These are phyloP conservation scores for Vaccinium macrocarpon DNA, from an alignment of 148 eudicot species.

Conservation along the genomic window DNA sequence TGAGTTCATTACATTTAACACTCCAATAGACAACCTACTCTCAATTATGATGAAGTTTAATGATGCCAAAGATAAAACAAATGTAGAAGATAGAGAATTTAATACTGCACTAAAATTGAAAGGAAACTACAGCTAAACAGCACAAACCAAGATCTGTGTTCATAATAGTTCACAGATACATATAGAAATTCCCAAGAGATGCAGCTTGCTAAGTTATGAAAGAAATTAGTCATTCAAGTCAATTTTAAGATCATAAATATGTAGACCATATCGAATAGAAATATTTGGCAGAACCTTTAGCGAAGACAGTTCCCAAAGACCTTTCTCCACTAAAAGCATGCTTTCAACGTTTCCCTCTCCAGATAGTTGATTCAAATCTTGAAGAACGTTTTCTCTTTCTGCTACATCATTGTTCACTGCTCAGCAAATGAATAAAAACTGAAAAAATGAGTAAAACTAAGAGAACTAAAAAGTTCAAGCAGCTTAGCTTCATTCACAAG, in stretches of 20 bases:
- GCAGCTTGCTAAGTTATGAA: neutral
- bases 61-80: neutral
- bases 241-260: neutral
- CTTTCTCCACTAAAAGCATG: conserved; percentile 92
- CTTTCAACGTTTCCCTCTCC: conserved; percentile 69
- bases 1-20: neutral
- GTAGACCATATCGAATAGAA: neutral
- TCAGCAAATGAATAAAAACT: conserved; percentile 18
- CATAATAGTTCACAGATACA: neutral
- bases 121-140: neutral
- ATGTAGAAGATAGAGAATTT: neutral
- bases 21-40: neutral
- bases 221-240: neutral
- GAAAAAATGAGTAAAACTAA: neutral
- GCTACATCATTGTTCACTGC: conserved; percentile 53
- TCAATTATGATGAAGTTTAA: neutral
- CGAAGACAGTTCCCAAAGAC: conserved; percentile 69
- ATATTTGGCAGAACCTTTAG: conserved; percentile 56
- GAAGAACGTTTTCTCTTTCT: conserved; percentile 38
- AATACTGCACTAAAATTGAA: neutral
- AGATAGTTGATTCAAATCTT: conserved; percentile 38
- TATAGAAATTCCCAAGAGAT: neutral
- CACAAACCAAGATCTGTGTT: neutral
- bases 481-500: neutral
- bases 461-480: neutral